Evolutionary conservation across 805 yeast genomes (phyloP).

Genomic region (Saccharomyces paradoxus): DNA sequence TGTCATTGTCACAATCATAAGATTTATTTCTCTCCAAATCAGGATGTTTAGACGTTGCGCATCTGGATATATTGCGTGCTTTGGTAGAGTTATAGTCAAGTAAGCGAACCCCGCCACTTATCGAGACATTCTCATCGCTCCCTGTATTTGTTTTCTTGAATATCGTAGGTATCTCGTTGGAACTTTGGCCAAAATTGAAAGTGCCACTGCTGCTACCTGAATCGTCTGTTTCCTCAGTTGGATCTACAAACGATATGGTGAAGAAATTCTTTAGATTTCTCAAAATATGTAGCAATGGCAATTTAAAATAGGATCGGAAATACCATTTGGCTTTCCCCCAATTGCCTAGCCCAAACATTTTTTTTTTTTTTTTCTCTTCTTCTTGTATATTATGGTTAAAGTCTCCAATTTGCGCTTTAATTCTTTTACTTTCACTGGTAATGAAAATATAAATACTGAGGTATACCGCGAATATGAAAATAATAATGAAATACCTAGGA

Average conservation of each 20-base stretch:
- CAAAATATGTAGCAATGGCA: constrained; percentile 7
- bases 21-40: neutral
- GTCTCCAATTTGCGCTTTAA: constrained; percentile 34
- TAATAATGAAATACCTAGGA: constrained; percentile 62
- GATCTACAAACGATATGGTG: constrained; percentile 17
- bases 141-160: neutral
- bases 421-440: constrained; percentile 47
- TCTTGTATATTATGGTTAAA: constrained; percentile 14
- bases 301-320: constrained; percentile 1
- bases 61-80: neutral
- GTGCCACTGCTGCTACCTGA: constrained; percentile 3
- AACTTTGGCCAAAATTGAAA: neutral
- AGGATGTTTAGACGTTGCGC: neutral
- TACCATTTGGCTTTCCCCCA: neutral
- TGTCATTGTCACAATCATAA: neutral
- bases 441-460: constrained; percentile 67
- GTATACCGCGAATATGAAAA: constrained; percentile 57
- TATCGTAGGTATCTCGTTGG: neutral
- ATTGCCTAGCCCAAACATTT: neutral
- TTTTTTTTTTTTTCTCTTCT: neutral
- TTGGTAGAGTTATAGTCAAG: neutral
- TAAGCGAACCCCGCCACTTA: neutral
- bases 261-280: constrained; percentile 14
- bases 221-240: constrained; percentile 7
- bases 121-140: neutral